Evolutionary conservation across 2,329 filamentous ascomycete genomes (phyloP).

Genomic region (Apiospora sp.): DNA sequence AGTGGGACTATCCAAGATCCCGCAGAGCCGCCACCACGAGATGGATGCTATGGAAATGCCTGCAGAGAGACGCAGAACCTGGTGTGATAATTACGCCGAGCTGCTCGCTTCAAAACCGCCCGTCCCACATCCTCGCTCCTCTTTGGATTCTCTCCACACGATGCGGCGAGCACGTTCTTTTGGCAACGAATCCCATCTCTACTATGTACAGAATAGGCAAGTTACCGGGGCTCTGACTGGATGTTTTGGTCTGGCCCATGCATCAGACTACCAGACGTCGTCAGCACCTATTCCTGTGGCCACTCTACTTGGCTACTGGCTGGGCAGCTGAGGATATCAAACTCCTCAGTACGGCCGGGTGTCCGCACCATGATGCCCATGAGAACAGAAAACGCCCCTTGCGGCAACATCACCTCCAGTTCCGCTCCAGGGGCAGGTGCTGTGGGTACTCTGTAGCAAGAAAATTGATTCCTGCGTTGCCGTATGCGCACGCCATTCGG

Average conservation of each 20-base stretch:
- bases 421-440: background rate
- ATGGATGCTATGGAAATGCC: background rate
- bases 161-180: too few species aligned
- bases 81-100: background rate
- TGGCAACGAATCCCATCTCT: background rate
- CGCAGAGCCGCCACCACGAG: conserved; percentile 11
- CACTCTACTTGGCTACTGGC: background rate
- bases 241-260: background rate
- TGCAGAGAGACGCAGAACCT: background rate
- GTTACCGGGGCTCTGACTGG: background rate
- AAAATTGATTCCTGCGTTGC: background rate
- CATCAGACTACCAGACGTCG: background rate
- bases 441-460: background rate
- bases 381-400: background rate
- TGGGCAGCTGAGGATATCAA: background rate
- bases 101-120: background rate
- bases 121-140: background rate
- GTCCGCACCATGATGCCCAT: background rate
- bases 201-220: background rate
- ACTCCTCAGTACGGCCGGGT: background rate
- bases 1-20: background rate
- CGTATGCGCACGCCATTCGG: background rate
- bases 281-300: background rate
- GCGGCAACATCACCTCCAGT: background rate
- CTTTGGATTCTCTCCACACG: background rate